phyloP scores from a whole-genome alignment of 192 early-diverging fungal genomes.

The Backusella luteola region DNA sequence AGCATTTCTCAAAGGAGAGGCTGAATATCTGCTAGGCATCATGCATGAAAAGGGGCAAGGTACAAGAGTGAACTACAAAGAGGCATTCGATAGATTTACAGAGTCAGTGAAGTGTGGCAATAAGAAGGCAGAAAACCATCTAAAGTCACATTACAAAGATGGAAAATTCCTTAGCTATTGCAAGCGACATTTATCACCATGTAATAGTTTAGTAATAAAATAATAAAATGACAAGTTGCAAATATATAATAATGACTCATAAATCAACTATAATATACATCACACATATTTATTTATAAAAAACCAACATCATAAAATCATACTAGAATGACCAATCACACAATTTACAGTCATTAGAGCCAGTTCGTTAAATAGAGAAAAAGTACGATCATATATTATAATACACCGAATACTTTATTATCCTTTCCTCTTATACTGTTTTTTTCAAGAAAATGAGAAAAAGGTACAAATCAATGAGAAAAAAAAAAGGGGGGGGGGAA shows the following conservation, averaged over 20 bases:
- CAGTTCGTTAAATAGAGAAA: background rate
- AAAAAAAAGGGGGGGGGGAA: too few relatives aligned
- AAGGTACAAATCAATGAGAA: too few relatives aligned
- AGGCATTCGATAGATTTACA: background rate
- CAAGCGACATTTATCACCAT: background rate
- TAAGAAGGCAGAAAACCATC: background rate
- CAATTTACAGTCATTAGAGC: background rate
- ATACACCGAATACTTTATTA: constrained; percentile 3
- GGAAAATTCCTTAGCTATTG: background rate
- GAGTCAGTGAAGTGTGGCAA: background rate
- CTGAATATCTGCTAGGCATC: background rate
- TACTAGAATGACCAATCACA: background rate
- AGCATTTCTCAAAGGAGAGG: background rate
- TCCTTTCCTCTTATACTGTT: background rate
- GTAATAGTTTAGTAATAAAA: background rate
- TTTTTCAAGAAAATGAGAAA: too few relatives aligned
- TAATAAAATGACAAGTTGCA: too few relatives aligned
- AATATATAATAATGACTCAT: too few relatives aligned
- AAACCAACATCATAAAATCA: too few relatives aligned
- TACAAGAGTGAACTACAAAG: background rate
- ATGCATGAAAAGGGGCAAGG: background rate
- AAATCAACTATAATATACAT: too few relatives aligned
- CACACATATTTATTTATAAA: too few relatives aligned
- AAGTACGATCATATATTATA: background rate
- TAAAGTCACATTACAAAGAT: background rate